Base-by-base conservation (phyloP, 371 early-diverging fungal genomes). In the Rhizoclosmatium hyalinum region DNA sequence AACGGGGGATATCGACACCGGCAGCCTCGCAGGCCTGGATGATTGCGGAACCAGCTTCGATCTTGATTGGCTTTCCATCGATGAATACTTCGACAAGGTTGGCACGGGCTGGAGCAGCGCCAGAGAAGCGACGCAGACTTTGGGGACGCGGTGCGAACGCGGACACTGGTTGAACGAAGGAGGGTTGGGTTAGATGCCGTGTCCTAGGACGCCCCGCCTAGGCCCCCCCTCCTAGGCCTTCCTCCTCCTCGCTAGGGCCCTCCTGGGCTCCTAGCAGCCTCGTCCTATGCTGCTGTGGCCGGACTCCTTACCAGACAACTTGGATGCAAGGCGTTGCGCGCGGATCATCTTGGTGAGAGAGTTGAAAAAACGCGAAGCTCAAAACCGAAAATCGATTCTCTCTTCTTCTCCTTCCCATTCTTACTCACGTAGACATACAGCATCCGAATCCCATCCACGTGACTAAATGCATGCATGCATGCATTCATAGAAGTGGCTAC, bases 21-120 rank as follows among this genome's bases (percentile, higher is more conserved):
- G 85, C 85, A 39, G 92, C 90, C 76, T 97, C 98, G 78, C 96
- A 96, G 21, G 98, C 98, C 87, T 98, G 97, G 84, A 98, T 98
- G 67, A 96, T 87, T 39, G 98, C 96, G 19, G 95, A 88, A 53
- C 98, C 98, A 76, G 91, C 90, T 79, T 96, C 96, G 67, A 97
- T 90, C 89, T 90, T 90, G 60, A 97, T 94, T 10, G 95, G 82
- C 79, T 92, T 92, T 80, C 95, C 95, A 84, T 98, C 94, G 70
- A 98, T 90, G 82, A 95, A 95, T 19, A 85, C 63, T 73, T 85
- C 83, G 6, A 85, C 79, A 32, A 32, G 32, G 57, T 80, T 65
- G 3, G 85, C 83, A 3, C 65, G 75, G 19, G 60, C 24, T 32
- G 21, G 17, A 32, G 44, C n/a, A 6, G 74, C 14, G 44, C 46